Evolutionary conservation across 805 yeast genomes (phyloP).

Genomic region (Starmerella scarabaei): DNA sequence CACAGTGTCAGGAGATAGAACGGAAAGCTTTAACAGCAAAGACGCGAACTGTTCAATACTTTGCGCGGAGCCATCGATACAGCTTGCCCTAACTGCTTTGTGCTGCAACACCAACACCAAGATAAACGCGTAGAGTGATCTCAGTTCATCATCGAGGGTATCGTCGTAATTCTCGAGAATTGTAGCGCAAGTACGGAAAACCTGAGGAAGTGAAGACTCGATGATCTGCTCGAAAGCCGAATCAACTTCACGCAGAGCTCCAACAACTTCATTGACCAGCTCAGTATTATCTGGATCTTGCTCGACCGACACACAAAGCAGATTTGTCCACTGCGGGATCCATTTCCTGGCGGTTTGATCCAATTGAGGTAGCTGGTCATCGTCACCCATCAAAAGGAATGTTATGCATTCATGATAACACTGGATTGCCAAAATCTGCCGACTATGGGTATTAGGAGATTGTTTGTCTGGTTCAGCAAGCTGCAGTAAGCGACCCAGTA

Average conservation of each 20-base stretch:
- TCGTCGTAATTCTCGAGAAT: conserved; percentile 1
- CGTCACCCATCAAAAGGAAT: conserved; percentile 23
- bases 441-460: background rate
- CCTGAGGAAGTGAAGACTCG: conserved; percentile 13
- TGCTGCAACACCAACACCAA: conserved; percentile 14
- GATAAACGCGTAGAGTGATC: conserved; percentile 15
- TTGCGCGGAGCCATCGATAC: conserved; percentile 1
- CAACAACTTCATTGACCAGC: conserved; percentile 16
- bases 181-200: conserved; percentile 8
- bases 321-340: conserved; percentile 15
- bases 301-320: conserved; percentile 7
- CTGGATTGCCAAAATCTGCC: conserved; percentile 22
- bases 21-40: conserved; percentile 30
- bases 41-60: conserved; percentile 8
- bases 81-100: conserved; percentile 2
- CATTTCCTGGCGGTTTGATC: conserved; percentile 13
- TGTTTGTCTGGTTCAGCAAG: conserved; percentile 21
- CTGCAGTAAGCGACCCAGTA: conserved; percentile 17
- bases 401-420: conserved; percentile 27
- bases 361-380: conserved; percentile 19
- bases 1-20: conserved; percentile 32
- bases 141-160: conserved; percentile 10
- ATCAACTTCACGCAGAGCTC: conserved; percentile 18
- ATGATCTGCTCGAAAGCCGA: conserved; percentile 19
- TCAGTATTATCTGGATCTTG: conserved; percentile 3